Evolutionary conservation across 2,329 filamentous ascomycete genomes (phyloP).

Genomic region (Fusarium drepaniforme): DNA sequence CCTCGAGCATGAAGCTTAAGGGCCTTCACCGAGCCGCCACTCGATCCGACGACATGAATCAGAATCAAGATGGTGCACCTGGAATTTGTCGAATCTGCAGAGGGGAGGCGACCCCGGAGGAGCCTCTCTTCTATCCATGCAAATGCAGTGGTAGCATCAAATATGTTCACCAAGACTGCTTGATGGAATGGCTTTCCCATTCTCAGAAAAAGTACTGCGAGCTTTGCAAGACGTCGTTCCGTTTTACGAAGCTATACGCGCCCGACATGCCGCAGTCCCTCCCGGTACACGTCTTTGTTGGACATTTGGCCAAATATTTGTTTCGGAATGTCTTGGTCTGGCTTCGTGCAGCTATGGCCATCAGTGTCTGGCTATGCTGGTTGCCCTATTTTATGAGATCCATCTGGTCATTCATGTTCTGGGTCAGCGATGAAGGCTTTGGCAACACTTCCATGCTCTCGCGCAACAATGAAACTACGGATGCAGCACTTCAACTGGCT

Average conservation of each 20-base stretch:
- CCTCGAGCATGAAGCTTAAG: slow-evolving; percentile 37
- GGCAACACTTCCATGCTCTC: slow-evolving; percentile 50
- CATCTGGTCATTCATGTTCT: slow-evolving; percentile 94
- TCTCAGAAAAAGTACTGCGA: slow-evolving; percentile 99
- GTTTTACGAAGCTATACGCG: slow-evolving; percentile 97
- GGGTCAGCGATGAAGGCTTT: slow-evolving; percentile 85
- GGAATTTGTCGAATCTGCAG: slow-evolving; percentile 98
- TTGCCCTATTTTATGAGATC: slow-evolving; percentile 92
- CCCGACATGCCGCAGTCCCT: slow-evolving; percentile 91
- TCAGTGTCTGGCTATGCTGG: slow-evolving; percentile 88
- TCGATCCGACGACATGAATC: slow-evolving; percentile 42
- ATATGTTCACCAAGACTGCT: slow-evolving; percentile 95
- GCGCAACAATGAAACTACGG: slow-evolving; percentile 41
- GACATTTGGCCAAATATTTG: slow-evolving; percentile 81
- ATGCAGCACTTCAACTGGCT: slow-evolving; percentile 46
- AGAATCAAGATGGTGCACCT: slow-evolving; percentile 53
- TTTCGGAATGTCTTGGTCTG: slow-evolving; percentile 80
- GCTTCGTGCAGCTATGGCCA: slow-evolving; percentile 82
- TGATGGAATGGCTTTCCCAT: slow-evolving; percentile 99
- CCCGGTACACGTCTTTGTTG: slow-evolving; percentile 83
- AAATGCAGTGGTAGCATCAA: slow-evolving; percentile 99
- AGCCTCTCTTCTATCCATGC: slow-evolving; percentile 96
- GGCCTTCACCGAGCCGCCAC: slow-evolving; percentile 41
- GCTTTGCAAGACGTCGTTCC: slow-evolving; percentile 97
- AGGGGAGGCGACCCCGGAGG: slow-evolving; percentile 83